These are phyloP conservation scores for Coriaria nepalensis DNA, from an alignment of 306 rosid species.

Conservation along the genomic window DNA sequence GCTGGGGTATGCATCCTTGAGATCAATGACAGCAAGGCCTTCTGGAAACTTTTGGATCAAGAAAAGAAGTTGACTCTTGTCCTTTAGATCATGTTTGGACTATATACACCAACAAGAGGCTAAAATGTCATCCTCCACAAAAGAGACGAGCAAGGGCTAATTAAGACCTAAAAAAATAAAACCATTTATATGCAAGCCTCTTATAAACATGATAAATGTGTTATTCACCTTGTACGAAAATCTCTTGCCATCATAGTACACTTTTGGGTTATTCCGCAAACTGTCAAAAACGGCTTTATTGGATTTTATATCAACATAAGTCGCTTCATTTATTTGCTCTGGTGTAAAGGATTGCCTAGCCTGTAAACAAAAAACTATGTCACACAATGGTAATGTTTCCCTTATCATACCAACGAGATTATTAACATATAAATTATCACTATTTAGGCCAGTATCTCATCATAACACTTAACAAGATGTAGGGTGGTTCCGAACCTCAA, in stretches of 20 bases:
- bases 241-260: slow-evolving; percentile 64
- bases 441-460: no score
- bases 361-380: slow-evolving; percentile 29
- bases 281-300: slow-evolving; percentile 85
- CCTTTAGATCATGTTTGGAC: slow-evolving; percentile 79
- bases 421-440: no score
- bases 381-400: neutral
- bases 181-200: slow-evolving; percentile 4
- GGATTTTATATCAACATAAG: slow-evolving; percentile 67
- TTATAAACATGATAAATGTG: neutral
- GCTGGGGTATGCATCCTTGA: slow-evolving; percentile 47
- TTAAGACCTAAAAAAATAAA: slow-evolving; percentile 9
- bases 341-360: slow-evolving; percentile 65
- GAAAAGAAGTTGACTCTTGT: slow-evolving; percentile 55
- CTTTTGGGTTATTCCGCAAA: slow-evolving; percentile 85
- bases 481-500: slow-evolving; percentile 35
- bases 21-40: slow-evolving; percentile 87
- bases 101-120: slow-evolving; percentile 22
- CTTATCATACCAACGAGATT: no score
- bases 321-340: slow-evolving; percentile 68
- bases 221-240: slow-evolving; percentile 77
- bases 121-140: slow-evolving; percentile 20
- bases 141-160: slow-evolving; percentile 1
- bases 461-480: slow-evolving; percentile 7
- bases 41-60: slow-evolving; percentile 69